Conservation (phyloP, 352 stramenopile genomes). For the Phytopythium mirpurense region DNA sequence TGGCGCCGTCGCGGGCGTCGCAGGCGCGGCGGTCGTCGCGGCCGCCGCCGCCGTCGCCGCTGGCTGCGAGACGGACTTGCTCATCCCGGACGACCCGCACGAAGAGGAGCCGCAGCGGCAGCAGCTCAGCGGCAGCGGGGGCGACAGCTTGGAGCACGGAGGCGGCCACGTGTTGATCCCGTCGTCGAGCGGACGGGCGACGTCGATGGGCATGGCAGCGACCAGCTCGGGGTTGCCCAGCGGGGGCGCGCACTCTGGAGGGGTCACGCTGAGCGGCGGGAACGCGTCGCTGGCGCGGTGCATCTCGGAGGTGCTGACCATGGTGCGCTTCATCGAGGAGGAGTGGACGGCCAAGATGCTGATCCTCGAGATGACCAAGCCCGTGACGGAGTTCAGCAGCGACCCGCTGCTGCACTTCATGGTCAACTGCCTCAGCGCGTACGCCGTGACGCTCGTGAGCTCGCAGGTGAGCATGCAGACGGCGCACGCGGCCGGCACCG, state of each 20-base stretch:
- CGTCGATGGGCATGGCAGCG: neutral
- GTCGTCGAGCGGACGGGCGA: neutral
- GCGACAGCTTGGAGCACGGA: neutral
- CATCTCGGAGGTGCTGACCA: conserved; percentile 56
- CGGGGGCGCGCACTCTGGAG: neutral
- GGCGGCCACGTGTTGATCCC: neutral
- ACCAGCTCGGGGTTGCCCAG: neutral
- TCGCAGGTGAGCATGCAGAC: conserved; percentile 55
- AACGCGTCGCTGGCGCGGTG: conserved; percentile 37
- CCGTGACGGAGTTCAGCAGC: conserved; percentile 46
- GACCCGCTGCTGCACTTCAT: conserved; percentile 60
- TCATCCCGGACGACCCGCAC: conserved; percentile 3
- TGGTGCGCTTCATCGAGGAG: conserved; percentile 62
- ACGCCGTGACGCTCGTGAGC: conserved; percentile 49
- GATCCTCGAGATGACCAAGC: conserved; percentile 71
- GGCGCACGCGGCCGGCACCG: conserved; percentile 13
- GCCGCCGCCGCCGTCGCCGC: conserved; percentile 4
- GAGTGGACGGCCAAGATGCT: conserved; percentile 72
- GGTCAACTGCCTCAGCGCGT: conserved; percentile 67
- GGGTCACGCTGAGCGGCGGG: conserved; percentile 3
- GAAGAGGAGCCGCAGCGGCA: neutral
- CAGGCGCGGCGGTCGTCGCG: neutral
- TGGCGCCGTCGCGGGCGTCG: conserved; percentile 4
- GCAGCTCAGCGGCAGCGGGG: neutral
- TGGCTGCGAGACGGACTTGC: conserved; percentile 3